Percentiles rank a stretch among this genome's conserved stretches.
Conservation (phyloP, 2,329 filamentous ascomycete species). For the Nemania sp. region DNA sequence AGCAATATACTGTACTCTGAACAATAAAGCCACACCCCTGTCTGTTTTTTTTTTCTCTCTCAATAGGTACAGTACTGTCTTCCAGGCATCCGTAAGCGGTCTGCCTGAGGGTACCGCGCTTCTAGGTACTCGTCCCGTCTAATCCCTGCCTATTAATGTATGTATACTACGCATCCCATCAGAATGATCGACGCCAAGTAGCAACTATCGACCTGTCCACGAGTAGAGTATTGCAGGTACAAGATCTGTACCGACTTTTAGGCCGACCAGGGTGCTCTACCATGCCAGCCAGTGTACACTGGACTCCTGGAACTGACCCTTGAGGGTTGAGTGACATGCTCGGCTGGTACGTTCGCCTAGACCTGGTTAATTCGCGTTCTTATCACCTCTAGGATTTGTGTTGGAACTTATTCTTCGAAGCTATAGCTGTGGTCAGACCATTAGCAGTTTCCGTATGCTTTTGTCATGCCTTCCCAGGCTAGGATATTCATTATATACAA, state of each 20-base stretch:
- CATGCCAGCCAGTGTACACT: slow-evolving; percentile 32
- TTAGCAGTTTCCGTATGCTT: slow-evolving; percentile 29
- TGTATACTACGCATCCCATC: slow-evolving; percentile 45
- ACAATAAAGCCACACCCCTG: slow-evolving; percentile 47
- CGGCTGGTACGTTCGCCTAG: slow-evolving; percentile 32
- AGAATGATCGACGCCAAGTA: slow-evolving; percentile 47
- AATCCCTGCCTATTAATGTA: slow-evolving; percentile 45
- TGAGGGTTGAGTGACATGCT: slow-evolving; percentile 37
- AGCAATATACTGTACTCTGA: slow-evolving; percentile 30
- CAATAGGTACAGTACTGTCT: slow-evolving; percentile 9
- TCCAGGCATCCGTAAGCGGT: slow-evolving; percentile 46
- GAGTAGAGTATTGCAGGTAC: slow-evolving; percentile 39
- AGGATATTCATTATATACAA: slow-evolving; percentile 36
- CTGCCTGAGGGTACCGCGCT: slow-evolving; percentile 45
- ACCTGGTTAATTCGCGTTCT: slow-evolving; percentile 35
- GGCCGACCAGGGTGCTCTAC: slow-evolving; percentile 23
- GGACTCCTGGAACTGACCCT: slow-evolving; percentile 41
- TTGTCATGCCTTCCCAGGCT: slow-evolving; percentile 36
- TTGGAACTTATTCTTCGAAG: slow-evolving; percentile 37
- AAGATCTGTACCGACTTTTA: slow-evolving; percentile 39
- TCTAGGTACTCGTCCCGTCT: slow-evolving; percentile 46
- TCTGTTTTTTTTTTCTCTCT: slow-evolving; percentile 31
- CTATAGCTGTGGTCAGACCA: slow-evolving; percentile 40
- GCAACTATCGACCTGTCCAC: slow-evolving; percentile 46
- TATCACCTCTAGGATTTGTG: slow-evolving; percentile 38